Percentiles rank a stretch among this genome's conserved stretches.
Conservation (phyloP, 805 yeast species). For the Candida pseudofarinosa region DNA sequence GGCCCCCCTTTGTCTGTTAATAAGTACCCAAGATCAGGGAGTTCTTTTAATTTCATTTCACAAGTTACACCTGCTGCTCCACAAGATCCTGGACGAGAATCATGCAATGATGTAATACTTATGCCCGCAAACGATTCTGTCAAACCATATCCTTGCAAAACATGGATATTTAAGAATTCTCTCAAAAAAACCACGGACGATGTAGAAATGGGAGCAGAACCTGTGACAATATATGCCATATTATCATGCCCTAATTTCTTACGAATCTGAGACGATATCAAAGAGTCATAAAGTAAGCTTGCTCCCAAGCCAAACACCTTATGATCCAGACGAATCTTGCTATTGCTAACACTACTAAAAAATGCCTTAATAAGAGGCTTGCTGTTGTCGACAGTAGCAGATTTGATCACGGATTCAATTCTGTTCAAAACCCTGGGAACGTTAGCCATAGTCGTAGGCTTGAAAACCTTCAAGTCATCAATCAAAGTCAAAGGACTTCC, state of each 20-base stretch:
- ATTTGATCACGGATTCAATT: constrained; percentile 25
- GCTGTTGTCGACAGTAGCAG: neutral
- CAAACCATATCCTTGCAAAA: constrained; percentile 71
- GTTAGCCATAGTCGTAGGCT: constrained; percentile 24
- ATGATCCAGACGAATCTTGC: constrained; percentile 14
- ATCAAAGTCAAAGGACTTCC: constrained; percentile 16
- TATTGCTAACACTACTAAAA: constrained; percentile 18
- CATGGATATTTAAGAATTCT: constrained; percentile 56
- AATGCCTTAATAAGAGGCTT: constrained; percentile 7
- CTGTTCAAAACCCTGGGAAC: constrained; percentile 37
- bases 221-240: constrained; percentile 22
- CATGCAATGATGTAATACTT: constrained; percentile 37
- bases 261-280: constrained; percentile 15
- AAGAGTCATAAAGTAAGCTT: constrained; percentile 31
- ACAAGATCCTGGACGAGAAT: constrained; percentile 32
- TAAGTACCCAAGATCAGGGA: constrained; percentile 57
- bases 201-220: constrained; percentile 70
- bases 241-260: constrained; percentile 25
- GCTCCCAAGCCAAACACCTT: constrained; percentile 19
- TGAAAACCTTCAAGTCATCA: constrained; percentile 26
- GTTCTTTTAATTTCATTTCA: constrained; percentile 54
- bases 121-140: constrained; percentile 64
- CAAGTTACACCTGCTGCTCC: constrained; percentile 47
- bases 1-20: constrained; percentile 30
- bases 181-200: constrained; percentile 59